A percentile compares a stretch with the other conserved stretches of the same genome.
These are phyloP conservation scores for Pseudogymnoascus sp. DNA, from an alignment of 2,329 filamentous ascomycete genomes.

Conservation along the genomic window DNA sequence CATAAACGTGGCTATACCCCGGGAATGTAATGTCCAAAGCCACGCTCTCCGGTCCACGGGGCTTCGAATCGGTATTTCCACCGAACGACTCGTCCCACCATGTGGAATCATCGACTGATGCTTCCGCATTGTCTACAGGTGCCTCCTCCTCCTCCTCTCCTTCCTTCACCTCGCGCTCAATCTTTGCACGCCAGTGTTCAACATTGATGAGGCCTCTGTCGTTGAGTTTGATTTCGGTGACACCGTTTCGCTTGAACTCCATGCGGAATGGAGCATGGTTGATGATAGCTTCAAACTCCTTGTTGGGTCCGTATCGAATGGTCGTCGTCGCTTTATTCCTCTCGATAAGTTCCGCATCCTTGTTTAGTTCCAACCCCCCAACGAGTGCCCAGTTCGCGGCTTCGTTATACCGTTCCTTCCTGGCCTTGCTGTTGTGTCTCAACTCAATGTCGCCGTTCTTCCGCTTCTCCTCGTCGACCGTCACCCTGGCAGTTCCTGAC, in stretches of 20 bases:
- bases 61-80: constrained; percentile 90
- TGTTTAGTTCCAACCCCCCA: constrained; percentile 68
- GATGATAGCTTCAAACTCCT: constrained; percentile 75
- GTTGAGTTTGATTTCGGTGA: constrained; percentile 81
- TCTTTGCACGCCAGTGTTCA: constrained; percentile 90
- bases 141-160: constrained; percentile 39
- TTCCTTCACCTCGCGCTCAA: constrained; percentile 48
- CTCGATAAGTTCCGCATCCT: constrained; percentile 59
- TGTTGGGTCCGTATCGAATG: constrained; percentile 70
- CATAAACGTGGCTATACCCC: constrained; percentile 86
- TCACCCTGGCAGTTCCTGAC: constrained; percentile 80
- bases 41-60: constrained; percentile 87
- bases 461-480: constrained; percentile 84
- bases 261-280: constrained; percentile 75
- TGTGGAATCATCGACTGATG: constrained; percentile 65
- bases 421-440: constrained; percentile 71
- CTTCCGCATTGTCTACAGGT: constrained; percentile 38
- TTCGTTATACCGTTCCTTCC: constrained; percentile 94
- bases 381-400: constrained; percentile 80
- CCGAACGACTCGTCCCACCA: constrained; percentile 99
- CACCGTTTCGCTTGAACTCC: constrained; percentile 78
- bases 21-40: constrained; percentile 87
- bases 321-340: constrained; percentile 63
- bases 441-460: constrained; percentile 84
- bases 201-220: constrained; percentile 84